Evolutionary conservation across 768 basidiomycete species (phyloP).

Genomic region (Lentinula lateritia): DNA sequence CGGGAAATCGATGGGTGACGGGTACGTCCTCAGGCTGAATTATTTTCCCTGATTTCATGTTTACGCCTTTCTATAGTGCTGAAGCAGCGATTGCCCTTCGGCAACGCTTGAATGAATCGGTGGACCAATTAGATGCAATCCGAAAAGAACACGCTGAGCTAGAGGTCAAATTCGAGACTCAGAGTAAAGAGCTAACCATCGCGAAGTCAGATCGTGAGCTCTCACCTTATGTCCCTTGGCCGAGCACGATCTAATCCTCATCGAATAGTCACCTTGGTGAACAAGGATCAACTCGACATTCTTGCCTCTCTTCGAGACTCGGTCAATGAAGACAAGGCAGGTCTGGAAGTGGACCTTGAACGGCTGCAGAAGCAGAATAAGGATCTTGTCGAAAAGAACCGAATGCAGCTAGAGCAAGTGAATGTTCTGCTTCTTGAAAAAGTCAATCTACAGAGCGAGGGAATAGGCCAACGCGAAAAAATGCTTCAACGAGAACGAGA

Average conservation of each 20-base stretch:
- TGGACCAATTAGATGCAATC: constrained; percentile 71
- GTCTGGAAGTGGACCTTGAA: constrained; percentile 63
- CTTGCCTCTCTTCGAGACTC: constrained; percentile 81
- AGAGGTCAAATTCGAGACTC: constrained; percentile 60
- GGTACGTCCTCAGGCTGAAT: constrained; percentile 39
- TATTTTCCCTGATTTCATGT: constrained; percentile 2
- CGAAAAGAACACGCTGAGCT: constrained; percentile 66
- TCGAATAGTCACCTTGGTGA: constrained; percentile 74
- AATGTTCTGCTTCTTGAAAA: constrained; percentile 86
- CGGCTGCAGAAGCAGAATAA: constrained; percentile 61
- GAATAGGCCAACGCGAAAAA: constrained; percentile 84
- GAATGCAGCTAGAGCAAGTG: constrained; percentile 88
- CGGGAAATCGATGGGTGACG: constrained; percentile 80
- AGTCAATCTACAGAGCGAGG: constrained; percentile 82
- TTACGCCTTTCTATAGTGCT: constrained; percentile 36
- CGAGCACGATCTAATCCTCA: not conserved
- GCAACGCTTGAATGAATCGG: constrained; percentile 81
- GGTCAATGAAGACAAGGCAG: constrained; percentile 81
- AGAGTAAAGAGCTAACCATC: constrained; percentile 66
- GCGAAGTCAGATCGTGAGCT: constrained; percentile 81
- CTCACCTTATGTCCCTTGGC: not conserved
- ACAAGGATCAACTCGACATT: constrained; percentile 91
- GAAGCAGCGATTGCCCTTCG: constrained; percentile 88
- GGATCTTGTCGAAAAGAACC: constrained; percentile 75
- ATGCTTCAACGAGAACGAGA: constrained; percentile 84